These are phyloP conservation scores for Vickermania ingenoplastis DNA, from an alignment of 208 protist species.

Conservation along the genomic window DNA sequence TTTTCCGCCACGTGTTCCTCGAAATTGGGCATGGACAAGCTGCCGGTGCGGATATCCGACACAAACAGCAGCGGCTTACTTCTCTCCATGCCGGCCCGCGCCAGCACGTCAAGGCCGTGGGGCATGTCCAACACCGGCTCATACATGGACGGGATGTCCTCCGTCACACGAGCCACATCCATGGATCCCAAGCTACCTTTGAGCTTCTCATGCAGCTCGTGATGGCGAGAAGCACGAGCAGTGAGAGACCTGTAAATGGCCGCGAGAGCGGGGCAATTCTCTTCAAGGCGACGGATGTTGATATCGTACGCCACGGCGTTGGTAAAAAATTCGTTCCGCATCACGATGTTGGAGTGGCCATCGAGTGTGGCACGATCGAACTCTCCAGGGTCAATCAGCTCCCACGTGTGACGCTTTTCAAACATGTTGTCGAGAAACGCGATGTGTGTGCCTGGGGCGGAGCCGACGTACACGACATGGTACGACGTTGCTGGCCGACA, in stretches of 20 bases:
- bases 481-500: conserved; percentile 52
- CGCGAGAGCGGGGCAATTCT: conserved; percentile 44
- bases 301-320: conserved; percentile 88
- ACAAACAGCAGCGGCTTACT: conserved; percentile 88
- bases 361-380: conserved; percentile 74
- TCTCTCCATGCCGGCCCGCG: conserved; percentile 61
- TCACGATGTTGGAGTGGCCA: conserved; percentile 45
- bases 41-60: conserved; percentile 91
- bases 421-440: conserved; percentile 87
- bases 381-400: conserved; percentile 90
- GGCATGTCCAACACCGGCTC: conserved; percentile 55
- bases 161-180: conserved; percentile 79
- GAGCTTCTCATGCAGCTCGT: conserved; percentile 54
- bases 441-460: conserved; percentile 92
- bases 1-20: conserved; percentile 87
- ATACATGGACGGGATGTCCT: conserved; percentile 85
- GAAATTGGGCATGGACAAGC: conserved; percentile 72
- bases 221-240: conserved; percentile 51
- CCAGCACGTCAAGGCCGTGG: conserved; percentile 60
- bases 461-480: conserved; percentile 92
- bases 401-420: conserved; percentile 77
- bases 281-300: conserved; percentile 60
- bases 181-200: conserved; percentile 26
- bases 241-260: conserved; percentile 47
- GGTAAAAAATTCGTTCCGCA: conserved; percentile 94